Evolutionary conservation across 768 basidiomycete genomes (phyloP), one percentile per base, ranked within the genome.

Genomic region (Paxillus involutus): DNA sequence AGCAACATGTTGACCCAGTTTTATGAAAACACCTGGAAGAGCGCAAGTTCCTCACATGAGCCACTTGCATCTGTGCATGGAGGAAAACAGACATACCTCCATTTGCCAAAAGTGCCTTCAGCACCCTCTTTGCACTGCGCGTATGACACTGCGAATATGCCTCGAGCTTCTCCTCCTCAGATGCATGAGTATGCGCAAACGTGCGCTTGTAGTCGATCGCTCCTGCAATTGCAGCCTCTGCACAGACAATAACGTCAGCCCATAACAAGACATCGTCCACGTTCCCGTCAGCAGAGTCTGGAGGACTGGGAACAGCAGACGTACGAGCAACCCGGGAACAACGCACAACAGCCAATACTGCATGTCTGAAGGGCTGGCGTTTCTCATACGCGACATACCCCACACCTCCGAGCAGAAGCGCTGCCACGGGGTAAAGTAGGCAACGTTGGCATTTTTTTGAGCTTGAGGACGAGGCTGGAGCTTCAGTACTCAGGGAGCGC

Each of bases 1-100:
- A 66, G 89, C 90, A 73, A 88, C 86, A 76, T 85, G 89, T 60
- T 99, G 96, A 2, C 95, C 97, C 62, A 93, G 70, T 66, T 94
- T 92, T 63, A 94, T 91, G 68, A 90, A 93, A 21, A 94, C 82
- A 16, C 89, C 89, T 86, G 53, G 6, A 55, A 40, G 13, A 49
- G 13, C 51, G 6, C 39, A 24, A 46, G 17, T 7, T 30, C 6
- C 16, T 59, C 41, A 9, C 16, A 36, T 49, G 37, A 30, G 19
- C 17, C 53, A 51, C 24, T 47, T 10, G 17, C 21, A 12, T 13
- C n/a, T 53, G 19, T 40, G 19, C 41, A 30, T 37, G 26, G 47
- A 42, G n/a, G 14, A 48, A 29, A 53, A 21, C 3, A 43, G 44
- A 68, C 80, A 51, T 45, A 85, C 91, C 89, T 77, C 94, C 94